Percentiles rank a stretch among this genome's conserved stretches.
Evolutionary conservation across 257 asterid species (phyloP).

Genomic region (Plectranthus barbatus): DNA sequence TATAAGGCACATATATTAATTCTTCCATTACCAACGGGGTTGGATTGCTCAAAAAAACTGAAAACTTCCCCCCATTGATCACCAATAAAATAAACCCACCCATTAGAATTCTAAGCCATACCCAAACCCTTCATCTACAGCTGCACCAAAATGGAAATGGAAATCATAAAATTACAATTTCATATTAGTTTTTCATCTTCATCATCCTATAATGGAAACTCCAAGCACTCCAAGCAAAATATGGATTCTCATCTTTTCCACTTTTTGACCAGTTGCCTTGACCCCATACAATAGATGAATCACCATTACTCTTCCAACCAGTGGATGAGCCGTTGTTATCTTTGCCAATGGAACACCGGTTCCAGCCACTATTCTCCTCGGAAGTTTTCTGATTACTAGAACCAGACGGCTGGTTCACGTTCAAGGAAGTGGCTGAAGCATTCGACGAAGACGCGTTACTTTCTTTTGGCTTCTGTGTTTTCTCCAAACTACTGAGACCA

Average conservation of each 20-base stretch:
- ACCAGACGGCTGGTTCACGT: slow-evolving; percentile 34
- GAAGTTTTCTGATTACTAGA: slow-evolving; percentile 32
- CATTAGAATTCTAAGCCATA: background rate
- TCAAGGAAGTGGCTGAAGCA: slow-evolving; percentile 12
- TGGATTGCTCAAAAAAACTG: background rate
- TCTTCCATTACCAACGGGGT: background rate
- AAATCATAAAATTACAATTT: too few relatives aligned
- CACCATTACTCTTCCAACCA: slow-evolving; percentile 52
- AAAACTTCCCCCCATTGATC: background rate
- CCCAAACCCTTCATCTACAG: too few relatives aligned
- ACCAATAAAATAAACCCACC: background rate
- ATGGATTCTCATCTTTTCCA: slow-evolving; percentile 26
- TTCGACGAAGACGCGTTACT: too few relatives aligned
- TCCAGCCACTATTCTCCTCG: slow-evolving; percentile 25
- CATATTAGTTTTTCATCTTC: slow-evolving; percentile 38
- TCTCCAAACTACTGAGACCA: too few relatives aligned
- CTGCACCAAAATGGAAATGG: too few relatives aligned
- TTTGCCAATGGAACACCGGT: slow-evolving; percentile 3
- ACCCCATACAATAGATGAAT: slow-evolving; percentile 63
- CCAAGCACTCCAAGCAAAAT: slow-evolving; percentile 38
- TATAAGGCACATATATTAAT: too few relatives aligned
- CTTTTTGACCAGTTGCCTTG: slow-evolving; percentile 52
- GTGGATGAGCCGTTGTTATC: slow-evolving; percentile 37
- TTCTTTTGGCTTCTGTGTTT: too few relatives aligned
- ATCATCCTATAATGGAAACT: slow-evolving; percentile 45